Evolutionary conservation across 2,329 filamentous ascomycete genomes (phyloP), one percentile per base, ranked within the genome.

Genomic region (Akanthomyces uredinophilus): DNA sequence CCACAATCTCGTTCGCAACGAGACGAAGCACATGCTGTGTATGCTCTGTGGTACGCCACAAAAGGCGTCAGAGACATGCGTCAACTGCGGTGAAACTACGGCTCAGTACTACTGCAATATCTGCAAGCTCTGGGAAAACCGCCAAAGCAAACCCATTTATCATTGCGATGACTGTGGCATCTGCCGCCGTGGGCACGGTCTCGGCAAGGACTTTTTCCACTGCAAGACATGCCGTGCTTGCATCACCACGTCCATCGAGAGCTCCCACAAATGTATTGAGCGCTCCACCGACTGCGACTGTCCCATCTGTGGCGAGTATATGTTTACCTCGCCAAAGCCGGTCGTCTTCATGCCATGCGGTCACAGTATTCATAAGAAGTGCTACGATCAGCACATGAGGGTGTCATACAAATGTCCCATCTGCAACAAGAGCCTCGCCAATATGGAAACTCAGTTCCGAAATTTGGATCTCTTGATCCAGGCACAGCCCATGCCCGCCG

Each of bases 141-240:
- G 97, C 68, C 85, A 87, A 60, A 88, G 87, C 67, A 97, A 96
- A 74, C 89, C 88, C 66, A 96, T 98, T 62, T 99, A 99, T 72
- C 95, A 99, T 73, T 99, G 95, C 74, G 85, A 87, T 70, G 95
- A 98, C 70, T 99, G 95, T 74, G 95, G 95, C 5, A 96, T 99
- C 64, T 99, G 95, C 72, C 85, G 95, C 63, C 88, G 93, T 62
- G 95, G 95, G 1, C 86, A 92, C 73, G 95, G 95, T 1, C 79
- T 99, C 35, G 94, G 95, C 4, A 98, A 96, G 72, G 95, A 99
- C 72, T 99, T 96, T 73, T 93, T 96, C 70, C 95, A 99, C 75
- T 99, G 95, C 89, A 96, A 96, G 88, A 93, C 87, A 68, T 99
- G 95, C 76, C 91, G 91, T 69, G 92, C 96, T 29, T 99, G 95